These are phyloP conservation scores for Letharia columbiana DNA, from an alignment of 495 filamentous ascomycete species.

Conservation along the genomic window DNA sequence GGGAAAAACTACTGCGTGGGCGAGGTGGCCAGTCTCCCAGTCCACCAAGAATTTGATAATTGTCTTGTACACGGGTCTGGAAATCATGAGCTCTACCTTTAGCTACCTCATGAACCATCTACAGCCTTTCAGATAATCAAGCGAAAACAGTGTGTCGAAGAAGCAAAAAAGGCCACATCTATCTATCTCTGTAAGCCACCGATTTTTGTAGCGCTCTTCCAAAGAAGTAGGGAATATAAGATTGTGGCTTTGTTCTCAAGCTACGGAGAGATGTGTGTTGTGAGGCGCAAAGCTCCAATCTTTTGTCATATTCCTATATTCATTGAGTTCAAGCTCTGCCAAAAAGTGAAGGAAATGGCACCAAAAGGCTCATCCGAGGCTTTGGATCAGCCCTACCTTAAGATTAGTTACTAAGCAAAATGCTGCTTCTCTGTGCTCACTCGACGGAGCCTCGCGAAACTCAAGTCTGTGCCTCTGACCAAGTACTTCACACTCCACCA, in stretches of 20 bases:
- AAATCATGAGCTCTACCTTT: not conserved
- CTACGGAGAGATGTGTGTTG: not conserved
- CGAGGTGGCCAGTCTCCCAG: not conserved
- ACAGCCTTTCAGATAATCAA: conserved; percentile 1
- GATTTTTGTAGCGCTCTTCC: too few relatives aligned
- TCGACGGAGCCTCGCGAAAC: not conserved
- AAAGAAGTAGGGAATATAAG: not conserved
- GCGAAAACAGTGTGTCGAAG: not conserved
- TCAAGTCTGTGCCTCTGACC: not conserved
- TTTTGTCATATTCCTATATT: not conserved
- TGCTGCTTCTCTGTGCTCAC: too few relatives aligned
- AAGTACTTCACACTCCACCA: not conserved
- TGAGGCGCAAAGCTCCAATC: not conserved
- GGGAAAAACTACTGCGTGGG: not conserved
- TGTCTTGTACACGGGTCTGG: not conserved
- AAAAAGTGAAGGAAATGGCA: not conserved
- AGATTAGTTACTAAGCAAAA: conserved; percentile 12
- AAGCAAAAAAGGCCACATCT: not conserved
- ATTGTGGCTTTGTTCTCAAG: not conserved
- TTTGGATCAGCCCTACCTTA: not conserved
- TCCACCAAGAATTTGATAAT: not conserved
- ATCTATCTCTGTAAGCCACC: not conserved
- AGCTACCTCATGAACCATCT: not conserved
- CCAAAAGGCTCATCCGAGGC: not conserved
- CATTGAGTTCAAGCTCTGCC: not conserved